Evolutionary conservation across 495 filamentous ascomycete genomes (phyloP), one percentile per base, ranked within the genome.

Genomic region (Choiromyces venosus): DNA sequence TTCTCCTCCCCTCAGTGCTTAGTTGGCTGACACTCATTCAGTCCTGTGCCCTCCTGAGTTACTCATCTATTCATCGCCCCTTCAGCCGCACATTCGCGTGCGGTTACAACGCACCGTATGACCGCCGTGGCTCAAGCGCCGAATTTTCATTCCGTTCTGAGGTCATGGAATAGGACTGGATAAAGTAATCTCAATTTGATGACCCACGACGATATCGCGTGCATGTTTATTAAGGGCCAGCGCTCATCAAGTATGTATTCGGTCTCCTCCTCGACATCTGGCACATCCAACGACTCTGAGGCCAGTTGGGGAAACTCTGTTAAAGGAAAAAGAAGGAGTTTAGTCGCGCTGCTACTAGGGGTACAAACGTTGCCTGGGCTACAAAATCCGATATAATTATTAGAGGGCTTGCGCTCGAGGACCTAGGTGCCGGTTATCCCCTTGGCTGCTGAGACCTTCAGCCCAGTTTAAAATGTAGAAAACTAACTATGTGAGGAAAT

Each of bases 41-140:
- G n/a, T 56, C 46, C 12, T 52, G 44, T 25, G 29, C n/a, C 12
- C 52, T 16, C 25, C 12, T 29, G 52, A 61, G 44, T 12, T 19
- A 25, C 44, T 52, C 21, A n/a, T 3, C 44, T n/a, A 52, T 52
- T 52, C 21, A 52, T 12, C 44, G 21, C 44, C 44, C 21, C 5
- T 33, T 29, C 25, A 29, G 25, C 52, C 52, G 52, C 52, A 61
- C 52, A 61, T 61, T 76, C 69, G 40, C 67, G 73, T 73, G 74
- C 74, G 74, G 73, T 56, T 74, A 74, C 56, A 64, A 69, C 72
- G 74, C 69, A 77, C 74, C 75, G 72, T 73, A 99, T 99, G 95
- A 99, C 95, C 88, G 95, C 95, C 83, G 94, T 99, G 84, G 95
- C 93, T 81, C 92, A 89, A 85, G 93, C 92, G 75, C 92, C 92